Conservation (phyloP, 176 grass and related monocot genomes). For the Cenchrus fungigraminus region DNA sequence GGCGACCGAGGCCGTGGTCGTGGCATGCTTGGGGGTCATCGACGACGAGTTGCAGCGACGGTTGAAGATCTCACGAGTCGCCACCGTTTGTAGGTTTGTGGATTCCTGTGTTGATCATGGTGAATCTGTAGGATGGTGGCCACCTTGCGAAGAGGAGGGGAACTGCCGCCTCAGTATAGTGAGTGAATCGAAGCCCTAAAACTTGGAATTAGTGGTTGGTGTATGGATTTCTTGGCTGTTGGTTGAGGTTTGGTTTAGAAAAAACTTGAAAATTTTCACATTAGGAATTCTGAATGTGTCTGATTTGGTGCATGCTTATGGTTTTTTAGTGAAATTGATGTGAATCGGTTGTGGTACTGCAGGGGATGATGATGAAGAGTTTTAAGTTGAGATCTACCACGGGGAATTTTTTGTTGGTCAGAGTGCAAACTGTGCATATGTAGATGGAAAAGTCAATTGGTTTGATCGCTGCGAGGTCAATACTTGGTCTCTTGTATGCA, state of each 20-base stretch:
- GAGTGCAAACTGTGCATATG: background rate
- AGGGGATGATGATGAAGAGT: background rate
- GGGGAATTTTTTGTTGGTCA: background rate
- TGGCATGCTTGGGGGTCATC: too few relatives aligned
- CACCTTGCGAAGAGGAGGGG: background rate
- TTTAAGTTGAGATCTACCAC: background rate
- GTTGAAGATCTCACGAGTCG: too few relatives aligned
- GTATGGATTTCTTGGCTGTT: background rate
- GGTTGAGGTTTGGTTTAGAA: background rate
- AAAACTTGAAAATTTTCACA: background rate
- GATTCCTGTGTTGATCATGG: background rate
- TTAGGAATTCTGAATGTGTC: background rate
- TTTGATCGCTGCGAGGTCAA: background rate
- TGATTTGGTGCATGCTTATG: too few relatives aligned
- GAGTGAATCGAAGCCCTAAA: background rate
- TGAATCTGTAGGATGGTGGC: background rate
- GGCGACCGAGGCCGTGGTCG: too few relatives aligned
- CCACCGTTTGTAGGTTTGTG: too few relatives aligned
- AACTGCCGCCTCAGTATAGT: background rate
- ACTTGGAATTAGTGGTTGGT: background rate
- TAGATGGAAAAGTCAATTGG: background rate
- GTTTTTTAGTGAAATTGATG: too few relatives aligned
- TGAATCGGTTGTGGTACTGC: background rate
- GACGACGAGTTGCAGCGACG: too few relatives aligned
- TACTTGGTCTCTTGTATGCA: background rate